Conservation (phyloP, 805 yeast genomes). For the Candida koratica region DNA sequence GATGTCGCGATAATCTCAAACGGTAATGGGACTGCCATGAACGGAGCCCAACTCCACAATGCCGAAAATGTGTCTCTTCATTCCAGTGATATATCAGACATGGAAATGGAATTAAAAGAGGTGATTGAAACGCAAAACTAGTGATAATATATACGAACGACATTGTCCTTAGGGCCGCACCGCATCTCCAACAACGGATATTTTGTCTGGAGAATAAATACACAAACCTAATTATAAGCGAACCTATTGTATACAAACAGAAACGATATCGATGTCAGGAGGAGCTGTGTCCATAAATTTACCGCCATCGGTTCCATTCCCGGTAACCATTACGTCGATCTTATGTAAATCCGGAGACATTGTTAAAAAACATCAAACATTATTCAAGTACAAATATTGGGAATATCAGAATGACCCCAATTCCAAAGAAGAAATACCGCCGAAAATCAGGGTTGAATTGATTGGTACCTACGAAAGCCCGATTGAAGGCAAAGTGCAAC, state of each 20-base stretch:
- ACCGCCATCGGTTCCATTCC: slow-evolving; percentile 64
- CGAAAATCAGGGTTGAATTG: slow-evolving; percentile 57
- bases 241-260: not conserved
- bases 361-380: slow-evolving; percentile 49
- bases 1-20: not conserved
- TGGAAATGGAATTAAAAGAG: slow-evolving; percentile 8
- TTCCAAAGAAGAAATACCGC: slow-evolving; percentile 37
- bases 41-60: too few species aligned
- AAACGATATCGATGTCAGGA: slow-evolving; percentile 22
- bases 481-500: slow-evolving; percentile 61
- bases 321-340: slow-evolving; percentile 58
- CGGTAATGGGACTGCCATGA: too few species aligned
- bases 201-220: slow-evolving; percentile 1
- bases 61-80: not conserved
- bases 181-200: slow-evolving; percentile 3
- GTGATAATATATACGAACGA: not conserved
- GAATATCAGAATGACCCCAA: slow-evolving; percentile 57
- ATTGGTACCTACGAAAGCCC: slow-evolving; percentile 83
- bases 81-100: slow-evolving; percentile 4
- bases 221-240: too few species aligned
- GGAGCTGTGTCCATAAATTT: slow-evolving; percentile 47
- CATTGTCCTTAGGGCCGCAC: too few species aligned
- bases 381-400: slow-evolving; percentile 64
- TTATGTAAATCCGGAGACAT: slow-evolving; percentile 42
- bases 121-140: slow-evolving; percentile 1